Base-by-base conservation (phyloP, 345 rosid species). In the Acer campestre region DNA sequence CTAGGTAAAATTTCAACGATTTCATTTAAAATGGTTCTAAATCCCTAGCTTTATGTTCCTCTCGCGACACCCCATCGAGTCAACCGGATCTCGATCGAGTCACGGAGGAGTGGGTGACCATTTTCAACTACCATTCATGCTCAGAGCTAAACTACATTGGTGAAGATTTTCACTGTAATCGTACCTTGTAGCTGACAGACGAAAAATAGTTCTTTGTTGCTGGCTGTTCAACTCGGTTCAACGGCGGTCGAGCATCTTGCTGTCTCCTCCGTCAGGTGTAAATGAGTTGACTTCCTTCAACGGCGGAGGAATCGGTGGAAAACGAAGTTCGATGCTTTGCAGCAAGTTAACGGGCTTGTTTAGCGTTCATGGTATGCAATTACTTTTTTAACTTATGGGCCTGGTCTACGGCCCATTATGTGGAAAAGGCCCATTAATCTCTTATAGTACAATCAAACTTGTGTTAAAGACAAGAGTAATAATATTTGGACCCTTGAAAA, bases 351-450 rank as follows among this genome's bases (percentile, higher is more conserved):
- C 16, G 55, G 55, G 55, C 55, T 49, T 13, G 55, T 12, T 13
- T 13, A 17, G 16, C 3, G 55, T 13, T 49, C 55, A 13, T 49
- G 55, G 55, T 49, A 14, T 49, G 55, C 55, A 12, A 49, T 9
- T 49, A 4, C 55, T 14, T 3, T 49, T 14, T 12, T 11, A 14
- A 49, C 4, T 49, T 25, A 4, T 23, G 17, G 75, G 77, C 16
- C 82, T 88, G n/a, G 87, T 92, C 66, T 49, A 14, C 16, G 53
- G 53, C 17, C 53, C 53, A 48, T 48, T 48, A 11, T 35, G 73
- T 82, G 0, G 81, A 90, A 87, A 51, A 13, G 22, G 0, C 61
- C 80, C 22, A 83, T 79, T 46, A 22, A 5, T 5, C 20, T 42
- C 46, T 8, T 35, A 4, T 35, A 35, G 6, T 35, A 35, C 38